These are phyloP conservation scores for Protomyces lactucae-debilis DNA, from an alignment of 1,139 yeast species.

Conservation along the genomic window DNA sequence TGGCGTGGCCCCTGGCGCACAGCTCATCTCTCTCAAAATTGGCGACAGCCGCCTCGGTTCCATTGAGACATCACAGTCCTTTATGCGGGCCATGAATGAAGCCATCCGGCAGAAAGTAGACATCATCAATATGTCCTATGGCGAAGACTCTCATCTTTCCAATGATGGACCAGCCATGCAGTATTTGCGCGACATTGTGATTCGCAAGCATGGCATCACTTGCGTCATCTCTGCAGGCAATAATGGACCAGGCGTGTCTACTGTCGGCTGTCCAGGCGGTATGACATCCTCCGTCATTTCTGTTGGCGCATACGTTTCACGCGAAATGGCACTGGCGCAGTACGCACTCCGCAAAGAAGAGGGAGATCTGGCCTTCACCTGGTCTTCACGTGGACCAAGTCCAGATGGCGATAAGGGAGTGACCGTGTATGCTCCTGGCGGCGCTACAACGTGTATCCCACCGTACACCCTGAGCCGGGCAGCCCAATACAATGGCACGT, in stretches of 20 bases:
- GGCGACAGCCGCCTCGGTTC: constrained; percentile 30
- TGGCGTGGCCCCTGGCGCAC: constrained; percentile 31
- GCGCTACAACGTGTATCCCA: constrained; percentile 31
- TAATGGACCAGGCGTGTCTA: constrained; percentile 29
- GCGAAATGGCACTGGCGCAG: constrained; percentile 29
- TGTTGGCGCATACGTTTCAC: constrained; percentile 31
- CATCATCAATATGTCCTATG: constrained; percentile 30
- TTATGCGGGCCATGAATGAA: constrained; percentile 29
- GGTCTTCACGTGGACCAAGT: constrained; percentile 30
- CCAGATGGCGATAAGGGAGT: constrained; percentile 30
- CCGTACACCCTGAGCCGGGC: constrained; percentile 27
- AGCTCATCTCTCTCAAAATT: constrained; percentile 30
- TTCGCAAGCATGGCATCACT: constrained; percentile 24
- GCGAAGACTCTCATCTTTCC: constrained; percentile 28
- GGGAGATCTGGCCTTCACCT: constrained; percentile 28
- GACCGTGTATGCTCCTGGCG: constrained; percentile 30
- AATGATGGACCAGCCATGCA: constrained; percentile 28
- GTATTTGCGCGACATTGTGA: constrained; percentile 26
- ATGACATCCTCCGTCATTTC: constrained; percentile 29
- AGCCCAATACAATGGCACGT: constrained; percentile 31
- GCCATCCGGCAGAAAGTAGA: constrained; percentile 27
- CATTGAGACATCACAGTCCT: constrained; percentile 29
- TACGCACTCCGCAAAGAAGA: constrained; percentile 27
- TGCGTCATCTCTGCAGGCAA: constrained; percentile 31
- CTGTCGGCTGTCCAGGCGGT: constrained; percentile 31